A percentile compares a stretch with the other conserved stretches of the same genome.
Conservation (phyloP, 1,284 basidiomycete genomes). For the Amylostereum areolatum region DNA sequence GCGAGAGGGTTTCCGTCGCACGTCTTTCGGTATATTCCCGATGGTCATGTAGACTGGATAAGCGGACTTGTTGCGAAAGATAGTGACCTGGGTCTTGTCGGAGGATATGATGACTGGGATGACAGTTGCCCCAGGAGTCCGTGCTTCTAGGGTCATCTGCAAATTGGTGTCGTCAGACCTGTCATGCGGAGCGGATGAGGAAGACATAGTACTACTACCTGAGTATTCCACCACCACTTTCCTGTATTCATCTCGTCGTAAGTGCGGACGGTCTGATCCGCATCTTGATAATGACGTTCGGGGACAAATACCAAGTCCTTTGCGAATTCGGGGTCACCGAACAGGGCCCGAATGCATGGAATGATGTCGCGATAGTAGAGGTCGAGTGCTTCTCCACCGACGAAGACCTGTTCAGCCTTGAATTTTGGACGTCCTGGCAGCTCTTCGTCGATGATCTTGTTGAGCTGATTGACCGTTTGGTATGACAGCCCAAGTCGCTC, state of each 20-base stretch:
- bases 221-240: not conserved
- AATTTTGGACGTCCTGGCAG: conserved; percentile 7
- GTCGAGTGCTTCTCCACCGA: not conserved
- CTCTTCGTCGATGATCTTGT: conserved; percentile 23
- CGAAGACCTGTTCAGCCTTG: not conserved
- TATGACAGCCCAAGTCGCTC: conserved; percentile 22
- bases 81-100: conserved; percentile 10
- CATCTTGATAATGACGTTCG: not conserved
- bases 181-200: not conserved
- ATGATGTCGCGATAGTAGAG: not conserved
- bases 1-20: conserved; percentile 27
- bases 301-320: not conserved
- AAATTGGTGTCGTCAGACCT: too few relatives aligned
- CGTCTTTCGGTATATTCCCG: conserved; percentile 37
- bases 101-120: conserved; percentile 3
- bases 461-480: conserved; percentile 21
- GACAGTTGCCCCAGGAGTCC: conserved; percentile 1
- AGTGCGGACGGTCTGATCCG: not conserved
- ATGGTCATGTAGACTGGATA: conserved; percentile 36
- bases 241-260: not conserved
- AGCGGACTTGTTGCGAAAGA: conserved; percentile 29
- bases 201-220: not conserved
- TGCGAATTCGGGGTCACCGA: not conserved
- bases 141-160: not conserved
- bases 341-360: not conserved